Evolutionary conservation across 108 stramenopile genomes (phyloP), one percentile per base, ranked within the genome.

Genomic region (Craspedostauros australis): DNA sequence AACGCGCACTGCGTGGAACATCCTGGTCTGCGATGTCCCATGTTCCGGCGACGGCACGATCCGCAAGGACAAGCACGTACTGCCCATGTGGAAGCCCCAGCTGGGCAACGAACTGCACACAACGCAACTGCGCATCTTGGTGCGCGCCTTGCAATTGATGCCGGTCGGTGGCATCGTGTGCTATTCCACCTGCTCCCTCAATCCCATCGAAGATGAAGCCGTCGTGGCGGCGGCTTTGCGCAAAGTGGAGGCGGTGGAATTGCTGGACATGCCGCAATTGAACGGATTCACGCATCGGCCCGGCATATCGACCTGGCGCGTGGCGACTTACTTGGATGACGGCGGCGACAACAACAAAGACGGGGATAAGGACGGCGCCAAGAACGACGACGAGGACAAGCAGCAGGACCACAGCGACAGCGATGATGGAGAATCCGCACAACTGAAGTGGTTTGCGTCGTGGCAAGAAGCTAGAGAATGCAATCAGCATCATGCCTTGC

Each of bases 201-300:
- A 93, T 68, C 94, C 94, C 5, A 64, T 95, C n/a, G 94, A 95
- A 65, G 69, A 93, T 51, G 94, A 95, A 68, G 94, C 94, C 8
- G 94, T 95, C 2, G 89, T 95, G 22, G 55, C 76, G 1, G 87
- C 87, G 0, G 82, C 84, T 5, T 46, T 95, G 39, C 9, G 42
- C 1, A 41, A 28, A 9, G 19, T 29, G 3, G 21, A 26, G 8
- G 36, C 40, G 20, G 26, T 62, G 49, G 75, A 72, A 56, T 48
- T 79, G 11, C 7, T 72, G 20, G 66, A 71, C 2, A 76, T 76
- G 72, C 68, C 79, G 19, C 19, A 51, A 28, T 38, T 82, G 26
- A 54, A 62, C 4, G 73, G 80, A 37, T 64, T 84, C 33, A 50
- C 51, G 11, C 53, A 39, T 38, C 63, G 84, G 23, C 70, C 64